Percentiles rank a stretch among this genome's conserved stretches.
Evolutionary conservation across 2,329 filamentous ascomycete genomes (phyloP).

Genomic region (Tolypocladium guangdongense): DNA sequence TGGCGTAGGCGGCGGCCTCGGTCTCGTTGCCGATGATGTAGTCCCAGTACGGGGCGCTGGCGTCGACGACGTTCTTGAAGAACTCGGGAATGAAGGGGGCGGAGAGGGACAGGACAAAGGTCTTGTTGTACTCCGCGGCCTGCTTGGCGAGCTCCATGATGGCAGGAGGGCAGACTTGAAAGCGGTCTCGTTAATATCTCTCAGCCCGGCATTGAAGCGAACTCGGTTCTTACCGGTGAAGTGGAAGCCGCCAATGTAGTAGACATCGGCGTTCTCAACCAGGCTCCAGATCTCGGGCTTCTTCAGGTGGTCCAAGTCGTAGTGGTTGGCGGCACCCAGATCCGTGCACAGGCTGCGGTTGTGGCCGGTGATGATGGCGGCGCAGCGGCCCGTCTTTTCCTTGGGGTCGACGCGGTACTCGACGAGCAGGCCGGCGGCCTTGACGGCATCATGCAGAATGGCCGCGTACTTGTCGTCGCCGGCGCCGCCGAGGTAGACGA

Average conservation of each 20-base stretch:
- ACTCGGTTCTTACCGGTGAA: conserved; percentile 50
- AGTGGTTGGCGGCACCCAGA: conserved; percentile 92
- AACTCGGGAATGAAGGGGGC: conserved; percentile 95
- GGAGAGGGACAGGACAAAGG: conserved; percentile 81
- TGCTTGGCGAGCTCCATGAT: conserved; percentile 85
- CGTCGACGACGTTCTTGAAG: conserved; percentile 93
- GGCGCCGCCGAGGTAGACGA: conserved; percentile 87
- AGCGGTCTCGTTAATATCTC: neutral
- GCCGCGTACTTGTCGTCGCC: conserved; percentile 94
- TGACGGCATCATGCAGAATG: conserved; percentile 75
- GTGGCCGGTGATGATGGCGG: conserved; percentile 93
- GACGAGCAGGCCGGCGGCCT: conserved; percentile 78
- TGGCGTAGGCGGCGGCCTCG: conserved; percentile 80
- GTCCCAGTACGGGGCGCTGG: conserved; percentile 83
- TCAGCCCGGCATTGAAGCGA: neutral
- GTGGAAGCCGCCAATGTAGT: conserved; percentile 94
- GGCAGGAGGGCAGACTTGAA: conserved; percentile 70
- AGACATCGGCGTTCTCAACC: conserved; percentile 78
- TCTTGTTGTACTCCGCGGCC: conserved; percentile 81
- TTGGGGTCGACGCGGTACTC: conserved; percentile 88
- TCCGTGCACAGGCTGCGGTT: conserved; percentile 93
- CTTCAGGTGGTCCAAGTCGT: conserved; percentile 90
- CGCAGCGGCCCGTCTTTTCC: conserved; percentile 83
- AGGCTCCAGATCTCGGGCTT: conserved; percentile 83
- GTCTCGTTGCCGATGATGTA: conserved; percentile 96